Conservation (phyloP, 371 early-diverging fungal genomes). For the Amoeboaphelidium protococcarum region DNA sequence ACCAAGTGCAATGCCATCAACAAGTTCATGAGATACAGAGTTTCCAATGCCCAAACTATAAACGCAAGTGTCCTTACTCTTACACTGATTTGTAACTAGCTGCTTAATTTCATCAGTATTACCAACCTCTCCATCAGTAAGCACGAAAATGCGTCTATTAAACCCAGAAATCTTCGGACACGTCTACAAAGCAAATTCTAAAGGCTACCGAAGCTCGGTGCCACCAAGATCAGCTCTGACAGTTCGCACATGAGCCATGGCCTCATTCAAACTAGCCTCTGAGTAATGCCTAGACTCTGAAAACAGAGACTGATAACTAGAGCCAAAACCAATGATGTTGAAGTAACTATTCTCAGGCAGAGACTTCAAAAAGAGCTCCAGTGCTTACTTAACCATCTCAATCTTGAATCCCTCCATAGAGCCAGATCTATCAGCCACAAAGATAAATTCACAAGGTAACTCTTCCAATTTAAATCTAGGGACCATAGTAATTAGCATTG, state of each 20-base stretch:
- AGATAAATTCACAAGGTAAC: slow-evolving; percentile 14
- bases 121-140: slow-evolving; percentile 21
- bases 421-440: slow-evolving; percentile 16
- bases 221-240: slow-evolving; percentile 17
- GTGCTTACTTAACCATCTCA: slow-evolving; percentile 3
- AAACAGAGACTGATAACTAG: slow-evolving; percentile 9
- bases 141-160: slow-evolving; percentile 14
- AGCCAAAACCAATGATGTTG: slow-evolving; percentile 21
- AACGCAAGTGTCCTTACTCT: slow-evolving; percentile 8
- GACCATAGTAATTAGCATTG: slow-evolving; percentile 14
- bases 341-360: slow-evolving; percentile 13
- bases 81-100: slow-evolving; percentile 3
- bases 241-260: slow-evolving; percentile 4
- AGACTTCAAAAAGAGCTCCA: slow-evolving; percentile 14
- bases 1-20: slow-evolving; percentile 16
- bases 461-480: slow-evolving; percentile 15
- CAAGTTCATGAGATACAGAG: slow-evolving; percentile 16
- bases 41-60: slow-evolving; percentile 19
- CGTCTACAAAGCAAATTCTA: slow-evolving; percentile 9
- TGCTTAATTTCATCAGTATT: slow-evolving; percentile 8
- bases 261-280: slow-evolving; percentile 8
- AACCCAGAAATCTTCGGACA: slow-evolving; percentile 10
- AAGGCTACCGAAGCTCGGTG: slow-evolving; percentile 13
- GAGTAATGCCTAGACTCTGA: slow-evolving; percentile 9
- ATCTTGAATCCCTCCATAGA: slow-evolving; percentile 7